Base-by-base conservation (phyloP, 163 green algal species). In the Scenedesmus sp. region DNA sequence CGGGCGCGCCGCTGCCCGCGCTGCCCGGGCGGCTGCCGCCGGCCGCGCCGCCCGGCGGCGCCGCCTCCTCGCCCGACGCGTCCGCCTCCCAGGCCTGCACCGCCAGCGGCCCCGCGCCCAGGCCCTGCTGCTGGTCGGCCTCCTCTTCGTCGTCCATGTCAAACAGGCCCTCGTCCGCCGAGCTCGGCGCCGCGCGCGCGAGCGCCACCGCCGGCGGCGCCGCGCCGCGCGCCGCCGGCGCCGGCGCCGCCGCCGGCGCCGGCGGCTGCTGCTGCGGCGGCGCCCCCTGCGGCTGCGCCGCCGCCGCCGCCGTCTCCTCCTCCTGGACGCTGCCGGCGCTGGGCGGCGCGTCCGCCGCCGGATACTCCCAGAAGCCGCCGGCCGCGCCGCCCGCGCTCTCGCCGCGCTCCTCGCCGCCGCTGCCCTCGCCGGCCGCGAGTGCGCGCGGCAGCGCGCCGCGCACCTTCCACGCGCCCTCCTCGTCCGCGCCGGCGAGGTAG, bases 341-440 rank as follows among this genome's bases (percentile, higher is more conserved):
- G 29, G 47, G n/a, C n/a, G n/a, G n/a, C n/a, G n/a, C 66, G 44
- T 70, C 44, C 14, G 53, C 56, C n/a, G 42, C 47, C 17, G 60
- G 73, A 31, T 80, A 80, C 60, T 80, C 73, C 73, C 73, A 80
- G 48, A 74, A 80, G n/a, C 60, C 73, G 14, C 42, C 53, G 0
- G 28, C 51, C 17, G 11, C 26, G 17, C n/a, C 65, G 3, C 7
- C 56, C 36, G 20, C 31, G 18, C 51, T 57, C 24, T 45, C n/a
- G n/a, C n/a, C n/a, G n/a, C n/a, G n/a, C n/a, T n/a, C n/a, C n/a
- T n/a, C n/a, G 65, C 64, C 62, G 64, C 64, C 24, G 58, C 58
- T 66, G 58, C 58, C 10, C 4, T 3, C 26, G 58, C 28, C 24
- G 17, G 26, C 45, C 20, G 4, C 64, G 48, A n/a, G n/a, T n/a